Conservation (phyloP, 73 alveolate species). For the Paramecium primaurelia region DNA sequence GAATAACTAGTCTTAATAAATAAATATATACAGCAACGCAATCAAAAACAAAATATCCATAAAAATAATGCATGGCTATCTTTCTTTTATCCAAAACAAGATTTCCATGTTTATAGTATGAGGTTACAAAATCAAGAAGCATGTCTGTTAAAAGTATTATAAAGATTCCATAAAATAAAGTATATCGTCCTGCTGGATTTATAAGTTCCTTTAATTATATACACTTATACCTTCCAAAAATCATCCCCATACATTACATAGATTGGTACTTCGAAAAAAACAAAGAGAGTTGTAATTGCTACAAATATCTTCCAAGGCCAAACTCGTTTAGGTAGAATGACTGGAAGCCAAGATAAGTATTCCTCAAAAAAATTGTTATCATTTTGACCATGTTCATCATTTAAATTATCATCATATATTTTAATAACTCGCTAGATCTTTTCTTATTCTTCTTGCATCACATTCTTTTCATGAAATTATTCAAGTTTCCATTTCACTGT, state of each 20-base stretch:
- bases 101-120: constrained; percentile 45
- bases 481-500: constrained; percentile 3
- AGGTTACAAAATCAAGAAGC: constrained; percentile 22
- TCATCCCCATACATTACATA: neutral
- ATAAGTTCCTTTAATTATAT: neutral
- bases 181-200: neutral
- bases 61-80: constrained; percentile 36
- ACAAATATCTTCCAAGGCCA: constrained; percentile 26
- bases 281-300: neutral
- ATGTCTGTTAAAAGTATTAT: neutral
- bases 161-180: constrained; percentile 2
- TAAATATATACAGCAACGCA: neutral
- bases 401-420: neutral
- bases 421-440: neutral
- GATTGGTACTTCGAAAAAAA: constrained; percentile 1
- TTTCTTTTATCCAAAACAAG: neutral
- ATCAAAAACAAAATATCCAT: constrained; percentile 37
- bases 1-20: neutral
- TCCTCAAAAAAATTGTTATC: neutral
- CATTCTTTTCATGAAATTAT: neutral
- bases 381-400: neutral
- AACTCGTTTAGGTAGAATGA: neutral
- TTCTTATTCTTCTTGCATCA: neutral
- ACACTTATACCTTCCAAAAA: neutral
- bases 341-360: constrained; percentile 15